Base-by-base conservation (phyloP, 129 eudicot genomes). In the Arctium minus region DNA sequence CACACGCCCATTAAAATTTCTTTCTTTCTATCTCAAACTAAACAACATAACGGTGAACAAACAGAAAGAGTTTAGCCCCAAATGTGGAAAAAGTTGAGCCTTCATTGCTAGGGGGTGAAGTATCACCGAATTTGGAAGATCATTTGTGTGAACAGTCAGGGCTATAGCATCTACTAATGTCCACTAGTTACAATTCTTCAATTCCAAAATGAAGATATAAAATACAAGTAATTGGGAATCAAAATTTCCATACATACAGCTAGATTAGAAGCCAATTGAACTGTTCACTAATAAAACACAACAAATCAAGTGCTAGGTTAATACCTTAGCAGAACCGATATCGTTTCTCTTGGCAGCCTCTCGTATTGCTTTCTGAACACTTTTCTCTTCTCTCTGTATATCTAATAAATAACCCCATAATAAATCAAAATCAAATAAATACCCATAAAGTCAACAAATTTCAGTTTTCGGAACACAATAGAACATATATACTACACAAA, bases 281-380 rank as follows among this genome's bases (percentile, higher is more conserved):
- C 17, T 67, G 62, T 39, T 67, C 0, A 40, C 74, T 68, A 53
- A 5, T 17, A 67, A 13, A 67, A n/a, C 33, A 62, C 69, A 75
- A 82, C 9, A 65, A 64, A 73, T 81, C 65, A 56, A 81, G 37
- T 67, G 12, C 36, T 33, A 72, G 38, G 18, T 10, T 9, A 79
- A 78, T 74, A 91, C 99, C 99, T 95, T 95, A 72, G 99, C 99
- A 72, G 97, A 96, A 39, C 88, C 95, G 89, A 96, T 93, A 62
- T 96, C 99, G 73, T 96, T 96, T 69, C 99, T 80, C 85, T 91
- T 96, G 12, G 97, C 99, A 79, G 99, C 99, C 56, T 96, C 99
- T 80, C 84, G 85, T 60, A 93, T 96, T 15, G 98, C 97, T 91
- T 96, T 96, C 91, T 96, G 99, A 72, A 93, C 98, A 87, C 71